Base-by-base conservation (phyloP, 495 filamentous ascomycete species). In the Arthonia radiata region DNA sequence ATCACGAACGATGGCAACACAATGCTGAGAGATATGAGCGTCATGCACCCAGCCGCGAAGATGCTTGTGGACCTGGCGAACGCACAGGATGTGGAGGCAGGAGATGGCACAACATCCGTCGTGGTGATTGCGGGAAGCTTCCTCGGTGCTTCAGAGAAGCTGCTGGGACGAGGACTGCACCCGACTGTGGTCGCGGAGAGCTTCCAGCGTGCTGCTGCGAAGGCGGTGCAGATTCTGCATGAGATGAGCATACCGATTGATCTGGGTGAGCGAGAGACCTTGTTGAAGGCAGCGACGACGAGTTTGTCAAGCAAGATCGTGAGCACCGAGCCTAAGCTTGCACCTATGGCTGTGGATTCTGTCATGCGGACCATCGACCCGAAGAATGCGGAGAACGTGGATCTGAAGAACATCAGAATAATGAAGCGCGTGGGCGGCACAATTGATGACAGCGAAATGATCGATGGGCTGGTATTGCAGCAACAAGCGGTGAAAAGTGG, bases 1-100 rank as follows among this genome's bases (percentile, higher is more conserved):
- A 97, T 97, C 50, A 93, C 83, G 38, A 97, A 97, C 56, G 86
- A 97, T 52, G 86, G 86, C 48, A 90, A 86, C 54, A 97, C 86
- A 19, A 94, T 94, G 79, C 54, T 97, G 43, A 86, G 72, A 51
- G 77, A 81, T 59, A 94, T 97, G 86, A 74, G 76, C 37, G 89
- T 97, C 27, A 76, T 94, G 79, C 86, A 97, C 48, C 86, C 86
- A 19, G 82, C 86, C 30, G 86, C 86, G 23, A 86, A 89, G 57
- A 97, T 97, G 86, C 68, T 97, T 29, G 86, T 97, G 37, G 81
- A 97, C 44, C 64, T 97, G 27, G 83, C 80, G 39, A 77, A 83
- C 35, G 86, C 86, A 36, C 86, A 97, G 49, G 86, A 97, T 59
- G 77, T 97, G 33, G 86, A 97, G 49, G 86, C 86, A 33, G 86